Percentiles rank a stretch among this genome's conserved stretches.
These are phyloP conservation scores for Thelonectria rubi DNA, from an alignment of 2,329 filamentous ascomycete genomes.

Conservation along the genomic window DNA sequence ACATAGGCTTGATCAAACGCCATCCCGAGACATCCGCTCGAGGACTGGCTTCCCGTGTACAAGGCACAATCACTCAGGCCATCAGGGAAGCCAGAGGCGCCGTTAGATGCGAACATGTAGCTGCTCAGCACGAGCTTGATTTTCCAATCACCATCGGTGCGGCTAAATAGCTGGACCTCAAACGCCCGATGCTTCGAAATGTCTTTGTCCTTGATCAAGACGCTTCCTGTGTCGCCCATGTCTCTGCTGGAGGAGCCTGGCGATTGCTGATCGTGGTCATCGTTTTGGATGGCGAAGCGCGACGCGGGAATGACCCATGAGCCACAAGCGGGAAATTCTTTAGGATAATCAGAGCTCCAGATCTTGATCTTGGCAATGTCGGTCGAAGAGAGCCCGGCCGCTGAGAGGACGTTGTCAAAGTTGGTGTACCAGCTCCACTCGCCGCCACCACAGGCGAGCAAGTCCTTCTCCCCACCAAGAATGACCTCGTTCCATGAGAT, in stretches of 20 bases:
- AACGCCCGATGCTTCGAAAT: constrained; percentile 3
- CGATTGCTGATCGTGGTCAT: constrained; percentile 9
- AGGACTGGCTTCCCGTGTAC: constrained; percentile 7
- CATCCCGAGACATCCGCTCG: constrained; percentile 6
- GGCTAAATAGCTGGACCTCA: constrained; percentile 7
- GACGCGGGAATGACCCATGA: constrained; percentile 11
- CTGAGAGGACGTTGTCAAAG: constrained; percentile 4
- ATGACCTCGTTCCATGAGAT: constrained; percentile 11
- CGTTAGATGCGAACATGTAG: constrained; percentile 10
- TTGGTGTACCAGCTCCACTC: constrained; percentile 12
- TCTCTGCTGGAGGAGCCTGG: constrained; percentile 7
- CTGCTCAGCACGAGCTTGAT: constrained; percentile 9
- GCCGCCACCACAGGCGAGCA: constrained; percentile 10
- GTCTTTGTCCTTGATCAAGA: constrained; percentile 8
- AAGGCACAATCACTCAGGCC: constrained; percentile 5
- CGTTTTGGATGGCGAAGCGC: constrained; percentile 9
- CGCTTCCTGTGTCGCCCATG: constrained; percentile 11
- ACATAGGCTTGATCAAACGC: constrained; percentile 9
- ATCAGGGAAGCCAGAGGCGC: constrained; percentile 11
- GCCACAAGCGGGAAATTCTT: constrained; percentile 8
- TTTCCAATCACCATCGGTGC: constrained; percentile 10
- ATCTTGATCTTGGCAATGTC: constrained; percentile 14
- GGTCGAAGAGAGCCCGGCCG: constrained; percentile 7
- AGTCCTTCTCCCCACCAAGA: constrained; percentile 10
- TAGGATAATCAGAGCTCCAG: constrained; percentile 10